Evolutionary conservation across 495 filamentous ascomycete genomes (phyloP).

Genomic region (Elaphomyces granulatus): DNA sequence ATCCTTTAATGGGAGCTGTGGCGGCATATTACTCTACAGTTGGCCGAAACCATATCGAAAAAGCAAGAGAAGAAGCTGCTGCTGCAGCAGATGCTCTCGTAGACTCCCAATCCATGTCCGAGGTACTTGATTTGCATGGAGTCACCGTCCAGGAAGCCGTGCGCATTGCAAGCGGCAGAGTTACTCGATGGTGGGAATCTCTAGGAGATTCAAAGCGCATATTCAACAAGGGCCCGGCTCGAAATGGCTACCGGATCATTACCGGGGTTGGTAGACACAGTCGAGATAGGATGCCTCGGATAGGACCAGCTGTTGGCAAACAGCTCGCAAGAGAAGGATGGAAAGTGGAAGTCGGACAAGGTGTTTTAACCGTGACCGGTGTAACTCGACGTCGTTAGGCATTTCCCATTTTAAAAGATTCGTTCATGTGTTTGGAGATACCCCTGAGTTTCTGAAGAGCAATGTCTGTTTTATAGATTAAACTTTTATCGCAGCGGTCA

Average conservation of each 20-base stretch:
- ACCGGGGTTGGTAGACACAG: slow-evolving; percentile 72
- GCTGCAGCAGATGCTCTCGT: slow-evolving; percentile 49
- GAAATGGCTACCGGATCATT: slow-evolving; percentile 52
- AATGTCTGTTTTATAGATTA: too few species aligned
- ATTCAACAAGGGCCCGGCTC: slow-evolving; percentile 25
- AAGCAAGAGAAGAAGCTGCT: slow-evolving; percentile 28
- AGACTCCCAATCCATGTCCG: slow-evolving; percentile 38
- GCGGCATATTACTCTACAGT: slow-evolving; percentile 50
- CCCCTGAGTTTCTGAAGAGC: slow-evolving; percentile 10
- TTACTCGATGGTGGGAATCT: slow-evolving; percentile 65
- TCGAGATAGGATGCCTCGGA: slow-evolving; percentile 52
- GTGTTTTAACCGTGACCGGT: slow-evolving; percentile 51
- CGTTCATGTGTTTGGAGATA: neutral
- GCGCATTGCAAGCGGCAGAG: slow-evolving; percentile 52
- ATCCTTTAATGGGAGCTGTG: slow-evolving; percentile 49
- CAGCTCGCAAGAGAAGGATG: slow-evolving; percentile 68
- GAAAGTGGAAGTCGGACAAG: slow-evolving; percentile 57
- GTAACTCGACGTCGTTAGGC: slow-evolving; percentile 15
- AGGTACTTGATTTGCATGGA: slow-evolving; percentile 67
- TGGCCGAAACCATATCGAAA: slow-evolving; percentile 37
- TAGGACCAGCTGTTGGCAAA: slow-evolving; percentile 69
- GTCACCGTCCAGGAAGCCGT: slow-evolving; percentile 65
- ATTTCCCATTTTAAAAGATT: too few species aligned
- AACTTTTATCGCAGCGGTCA: too few species aligned
- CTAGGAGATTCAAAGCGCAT: slow-evolving; percentile 44